Evolutionary conservation across 2,329 filamentous ascomycete species (phyloP).

Genomic region (Ceratocystis eucalypticola): DNA sequence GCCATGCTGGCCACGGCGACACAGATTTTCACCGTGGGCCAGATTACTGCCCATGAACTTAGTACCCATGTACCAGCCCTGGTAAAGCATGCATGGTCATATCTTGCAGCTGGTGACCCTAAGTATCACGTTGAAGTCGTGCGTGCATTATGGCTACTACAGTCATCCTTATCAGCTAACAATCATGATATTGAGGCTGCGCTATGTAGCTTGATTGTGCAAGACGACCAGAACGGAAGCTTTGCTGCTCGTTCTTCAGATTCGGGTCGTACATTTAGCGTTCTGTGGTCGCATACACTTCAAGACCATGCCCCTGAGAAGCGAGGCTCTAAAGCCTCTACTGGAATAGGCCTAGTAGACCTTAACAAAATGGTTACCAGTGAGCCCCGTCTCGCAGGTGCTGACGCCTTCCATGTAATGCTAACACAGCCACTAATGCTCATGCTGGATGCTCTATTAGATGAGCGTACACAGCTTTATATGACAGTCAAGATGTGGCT

Average conservation of each 20-base stretch:
- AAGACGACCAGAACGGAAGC: slow-evolving; percentile 34
- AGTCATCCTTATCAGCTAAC: slow-evolving; percentile 51
- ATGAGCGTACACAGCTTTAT: slow-evolving; percentile 59
- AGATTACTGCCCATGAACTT: slow-evolving; percentile 29
- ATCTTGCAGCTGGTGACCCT: slow-evolving; percentile 66
- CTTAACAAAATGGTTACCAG: slow-evolving; percentile 24
- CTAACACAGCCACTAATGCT: slow-evolving; percentile 70
- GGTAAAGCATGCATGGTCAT: slow-evolving; percentile 62
- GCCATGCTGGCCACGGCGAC: slow-evolving; percentile 37
- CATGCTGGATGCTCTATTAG: slow-evolving; percentile 62
- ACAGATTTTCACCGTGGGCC: slow-evolving; percentile 12
- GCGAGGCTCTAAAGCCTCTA: slow-evolving; percentile 31
- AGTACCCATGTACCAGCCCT: slow-evolving; percentile 53
- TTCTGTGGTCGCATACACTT: slow-evolving; percentile 70
- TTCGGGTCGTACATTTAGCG: slow-evolving; percentile 53
- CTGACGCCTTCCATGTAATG: slow-evolving; percentile 56
- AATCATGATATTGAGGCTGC: slow-evolving; percentile 70
- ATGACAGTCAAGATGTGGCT: slow-evolving; percentile 73
- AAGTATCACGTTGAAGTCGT: slow-evolving; percentile 94
- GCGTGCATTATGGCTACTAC: slow-evolving; percentile 72
- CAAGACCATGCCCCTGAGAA: slow-evolving; percentile 45
- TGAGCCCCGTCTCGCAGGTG: slow-evolving; percentile 36
- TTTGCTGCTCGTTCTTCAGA: slow-evolving; percentile 41
- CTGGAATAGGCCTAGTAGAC: slow-evolving; percentile 10
- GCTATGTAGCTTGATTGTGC: slow-evolving; percentile 55